Evolutionary conservation across 202 grass and related monocot genomes (phyloP).

Genomic region (Zizania palustris): DNA sequence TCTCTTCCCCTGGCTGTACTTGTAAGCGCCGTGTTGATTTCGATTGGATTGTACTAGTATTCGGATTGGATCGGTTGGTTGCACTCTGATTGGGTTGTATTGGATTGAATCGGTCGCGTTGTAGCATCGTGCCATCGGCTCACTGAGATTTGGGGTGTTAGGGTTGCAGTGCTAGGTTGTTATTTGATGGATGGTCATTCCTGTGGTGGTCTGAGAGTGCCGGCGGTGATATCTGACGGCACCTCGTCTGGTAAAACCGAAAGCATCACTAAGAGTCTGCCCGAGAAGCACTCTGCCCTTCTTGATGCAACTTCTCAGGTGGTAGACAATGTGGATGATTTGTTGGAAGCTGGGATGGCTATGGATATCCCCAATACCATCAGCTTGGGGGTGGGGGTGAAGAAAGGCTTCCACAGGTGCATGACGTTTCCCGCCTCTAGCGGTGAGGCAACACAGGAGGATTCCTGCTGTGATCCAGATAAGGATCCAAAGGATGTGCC

Average conservation of each 20-base stretch:
- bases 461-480: background rate
- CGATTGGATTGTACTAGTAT: background rate
- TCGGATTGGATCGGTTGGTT: too few relatives aligned
- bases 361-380: background rate
- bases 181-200: slow-evolving; percentile 40
- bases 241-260: background rate
- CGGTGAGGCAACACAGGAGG: slow-evolving; percentile 5
- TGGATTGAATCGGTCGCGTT: background rate
- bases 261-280: too few relatives aligned
- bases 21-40: background rate
- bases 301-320: background rate
- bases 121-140: background rate
- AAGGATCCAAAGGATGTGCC: background rate
- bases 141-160: background rate
- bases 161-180: background rate
- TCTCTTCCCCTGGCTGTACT: background rate
- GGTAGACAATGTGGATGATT: background rate
- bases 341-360: background rate
- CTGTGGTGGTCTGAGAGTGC: slow-evolving; percentile 6
- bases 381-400: slow-evolving; percentile 17
- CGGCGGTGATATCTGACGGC: slow-evolving; percentile 1
- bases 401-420: slow-evolving; percentile 52
- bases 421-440: slow-evolving; percentile 51
- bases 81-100: background rate
- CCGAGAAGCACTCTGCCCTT: background rate